Evolutionary conservation across 2,329 filamentous ascomycete genomes (phyloP).

Genomic region (Reticulascus tulasneorum): DNA sequence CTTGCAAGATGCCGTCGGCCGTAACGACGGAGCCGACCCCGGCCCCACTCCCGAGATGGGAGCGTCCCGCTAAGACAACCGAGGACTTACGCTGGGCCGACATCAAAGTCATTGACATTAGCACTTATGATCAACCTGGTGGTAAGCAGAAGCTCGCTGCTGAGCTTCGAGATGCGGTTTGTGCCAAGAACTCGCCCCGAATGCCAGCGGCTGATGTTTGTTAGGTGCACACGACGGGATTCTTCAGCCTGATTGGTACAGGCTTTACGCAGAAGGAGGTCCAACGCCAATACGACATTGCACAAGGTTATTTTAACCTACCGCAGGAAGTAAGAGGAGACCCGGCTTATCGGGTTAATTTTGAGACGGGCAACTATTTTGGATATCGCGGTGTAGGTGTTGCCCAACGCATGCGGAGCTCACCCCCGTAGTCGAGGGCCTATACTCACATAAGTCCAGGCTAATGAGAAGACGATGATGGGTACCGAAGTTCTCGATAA

Average conservation of each 20-base stretch:
- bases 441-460: conserved; percentile 6
- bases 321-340: conserved; percentile 42
- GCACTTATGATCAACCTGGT: conserved; percentile 41
- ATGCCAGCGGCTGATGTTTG: background rate
- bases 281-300: conserved; percentile 50
- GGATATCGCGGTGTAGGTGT: conserved; percentile 34
- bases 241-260: conserved; percentile 54
- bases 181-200: conserved; percentile 2
- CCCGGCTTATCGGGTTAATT: conserved; percentile 41
- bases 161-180: conserved; percentile 47
- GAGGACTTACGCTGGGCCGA: conserved; percentile 41
- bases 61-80: conserved; percentile 23
- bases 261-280: conserved; percentile 48
- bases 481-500: conserved; percentile 36
- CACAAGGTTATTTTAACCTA: conserved; percentile 47
- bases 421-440: too few species aligned
- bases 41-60: conserved; percentile 18
- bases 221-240: conserved; percentile 31
- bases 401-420: too few species aligned
- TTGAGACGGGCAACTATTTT: conserved; percentile 43
- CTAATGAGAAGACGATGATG: conserved; percentile 27
- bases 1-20: conserved; percentile 10
- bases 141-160: conserved; percentile 48
- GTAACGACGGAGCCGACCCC: conserved; percentile 4
- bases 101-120: conserved; percentile 48